A percentile compares a stretch with the other conserved stretches of the same genome.
Conservation (phyloP, 305 asterid genomes). For the Fraxinus ornus region DNA sequence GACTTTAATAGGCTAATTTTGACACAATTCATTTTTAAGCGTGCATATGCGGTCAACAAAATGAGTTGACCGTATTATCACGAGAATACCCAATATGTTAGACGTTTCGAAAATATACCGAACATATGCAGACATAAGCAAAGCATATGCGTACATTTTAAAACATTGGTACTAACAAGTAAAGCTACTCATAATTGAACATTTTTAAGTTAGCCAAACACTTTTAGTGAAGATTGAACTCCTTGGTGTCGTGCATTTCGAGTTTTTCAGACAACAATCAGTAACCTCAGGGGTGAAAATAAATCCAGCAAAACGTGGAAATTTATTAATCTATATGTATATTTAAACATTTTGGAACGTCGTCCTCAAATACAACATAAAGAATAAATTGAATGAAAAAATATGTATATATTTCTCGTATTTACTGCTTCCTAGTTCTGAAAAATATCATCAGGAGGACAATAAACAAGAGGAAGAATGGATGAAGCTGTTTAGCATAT, state of each 20-base stretch:
- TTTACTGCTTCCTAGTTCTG: constrained; percentile 18
- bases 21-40: too few relatives aligned
- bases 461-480: background rate
- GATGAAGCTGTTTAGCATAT: constrained; percentile 17
- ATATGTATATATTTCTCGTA: constrained; percentile 7
- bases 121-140: too few relatives aligned
- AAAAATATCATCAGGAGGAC: background rate
- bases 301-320: background rate
- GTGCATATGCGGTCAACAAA: too few relatives aligned
- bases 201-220: background rate
- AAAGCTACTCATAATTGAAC: background rate
- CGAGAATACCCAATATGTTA: too few relatives aligned
- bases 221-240: background rate
- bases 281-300: background rate
- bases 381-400: constrained; percentile 36
- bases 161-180: background rate
- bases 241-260: background rate
- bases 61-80: too few relatives aligned
- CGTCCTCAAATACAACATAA: constrained; percentile 24
- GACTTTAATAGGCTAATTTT: too few relatives aligned
- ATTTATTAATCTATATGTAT: constrained; percentile 24
- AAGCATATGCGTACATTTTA: too few relatives aligned
- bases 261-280: background rate
- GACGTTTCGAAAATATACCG: too few relatives aligned
- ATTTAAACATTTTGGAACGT: constrained; percentile 19